Conservation (phyloP, 2,329 filamentous ascomycete genomes). For the Calonectria crousiana region DNA sequence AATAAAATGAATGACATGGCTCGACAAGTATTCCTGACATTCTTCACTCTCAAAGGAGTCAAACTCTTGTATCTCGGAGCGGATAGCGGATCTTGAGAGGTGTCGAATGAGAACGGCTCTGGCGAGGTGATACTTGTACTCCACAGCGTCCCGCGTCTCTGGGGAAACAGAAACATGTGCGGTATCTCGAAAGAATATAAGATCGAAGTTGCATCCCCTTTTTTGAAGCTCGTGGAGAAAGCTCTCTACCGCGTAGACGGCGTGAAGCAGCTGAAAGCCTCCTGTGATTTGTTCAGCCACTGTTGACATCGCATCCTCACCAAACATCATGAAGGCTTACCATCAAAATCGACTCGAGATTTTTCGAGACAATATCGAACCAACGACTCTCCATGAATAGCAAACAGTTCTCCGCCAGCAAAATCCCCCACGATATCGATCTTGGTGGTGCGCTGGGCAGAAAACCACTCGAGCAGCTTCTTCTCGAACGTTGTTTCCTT, state of each 20-base stretch:
- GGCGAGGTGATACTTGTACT: conserved; percentile 70
- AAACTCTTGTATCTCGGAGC: conserved; percentile 56
- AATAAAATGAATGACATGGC: conserved; percentile 72
- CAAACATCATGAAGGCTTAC: conserved; percentile 45
- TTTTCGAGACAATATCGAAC: conserved; percentile 73
- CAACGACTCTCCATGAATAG: conserved; percentile 81
- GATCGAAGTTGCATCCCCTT: conserved; percentile 77
- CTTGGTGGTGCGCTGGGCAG: conserved; percentile 17
- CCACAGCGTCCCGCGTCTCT: conserved; percentile 5
- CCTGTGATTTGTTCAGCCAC: conserved; percentile 46
- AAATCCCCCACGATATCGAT: conserved; percentile 82
- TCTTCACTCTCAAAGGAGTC: conserved; percentile 57
- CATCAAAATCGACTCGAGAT: conserved; percentile 71
- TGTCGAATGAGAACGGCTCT: conserved; percentile 75
- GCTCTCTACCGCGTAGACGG: conserved; percentile 75
- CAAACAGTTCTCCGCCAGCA: conserved; percentile 78
- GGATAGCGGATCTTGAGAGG: conserved; percentile 50
- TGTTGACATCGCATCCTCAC: too few species aligned
- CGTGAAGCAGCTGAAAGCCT: conserved; percentile 80
- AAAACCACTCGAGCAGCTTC: conserved; percentile 26
- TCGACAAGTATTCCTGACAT: conserved; percentile 68
- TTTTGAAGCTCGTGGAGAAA: conserved; percentile 71
- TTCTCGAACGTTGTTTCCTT: background rate
- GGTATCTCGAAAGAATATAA: conserved; percentile 75
- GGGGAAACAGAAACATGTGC: conserved; percentile 67